A percentile compares a stretch with the other conserved stretches of the same genome.
Evolutionary conservation across 2,329 filamentous ascomycete species (phyloP).

Genomic region (Paraconiothyrium brasiliense): DNA sequence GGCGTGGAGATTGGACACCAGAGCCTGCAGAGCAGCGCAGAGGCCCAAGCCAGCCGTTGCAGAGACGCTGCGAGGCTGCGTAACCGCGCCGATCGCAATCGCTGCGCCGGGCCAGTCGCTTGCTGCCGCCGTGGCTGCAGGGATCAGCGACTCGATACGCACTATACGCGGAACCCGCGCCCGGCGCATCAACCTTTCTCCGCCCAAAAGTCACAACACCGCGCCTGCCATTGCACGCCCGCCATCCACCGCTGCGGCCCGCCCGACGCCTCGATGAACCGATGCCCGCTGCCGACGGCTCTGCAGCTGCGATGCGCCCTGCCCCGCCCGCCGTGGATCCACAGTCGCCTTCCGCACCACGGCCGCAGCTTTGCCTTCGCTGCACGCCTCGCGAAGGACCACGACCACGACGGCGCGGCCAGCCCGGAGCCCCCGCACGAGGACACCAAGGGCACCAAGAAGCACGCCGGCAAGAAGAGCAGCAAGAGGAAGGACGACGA

Average conservation of each 20-base stretch:
- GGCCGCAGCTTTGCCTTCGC: slow-evolving; percentile 9
- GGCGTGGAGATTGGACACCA: not conserved
- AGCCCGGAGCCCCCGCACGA: not conserved
- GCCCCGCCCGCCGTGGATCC: slow-evolving; percentile 9
- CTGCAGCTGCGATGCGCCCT: slow-evolving; percentile 2
- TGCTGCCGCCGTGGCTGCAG: not conserved
- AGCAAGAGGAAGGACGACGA: not conserved
- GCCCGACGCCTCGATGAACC: slow-evolving; percentile 9
- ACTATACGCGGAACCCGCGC: not conserved
- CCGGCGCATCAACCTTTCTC: not conserved
- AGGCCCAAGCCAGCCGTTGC: not conserved
- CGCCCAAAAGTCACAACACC: not conserved
- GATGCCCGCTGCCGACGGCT: slow-evolving; percentile 8
- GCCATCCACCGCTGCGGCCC: not conserved
- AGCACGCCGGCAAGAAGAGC: not conserved
- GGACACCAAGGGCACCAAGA: not conserved
- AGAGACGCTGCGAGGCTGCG: slow-evolving; percentile 10
- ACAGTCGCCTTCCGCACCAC: slow-evolving; percentile 6
- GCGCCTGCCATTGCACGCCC: slow-evolving; percentile 4
- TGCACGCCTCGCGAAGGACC: slow-evolving; percentile 5
- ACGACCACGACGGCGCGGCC: not conserved
- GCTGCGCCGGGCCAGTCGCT: not conserved
- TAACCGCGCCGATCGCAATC: slow-evolving; percentile 12
- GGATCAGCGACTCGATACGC: not conserved
- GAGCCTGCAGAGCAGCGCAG: not conserved